These are phyloP conservation scores for Exophiala sp. DNA, from an alignment of 2,329 filamentous ascomycete genomes.

Conservation along the genomic window DNA sequence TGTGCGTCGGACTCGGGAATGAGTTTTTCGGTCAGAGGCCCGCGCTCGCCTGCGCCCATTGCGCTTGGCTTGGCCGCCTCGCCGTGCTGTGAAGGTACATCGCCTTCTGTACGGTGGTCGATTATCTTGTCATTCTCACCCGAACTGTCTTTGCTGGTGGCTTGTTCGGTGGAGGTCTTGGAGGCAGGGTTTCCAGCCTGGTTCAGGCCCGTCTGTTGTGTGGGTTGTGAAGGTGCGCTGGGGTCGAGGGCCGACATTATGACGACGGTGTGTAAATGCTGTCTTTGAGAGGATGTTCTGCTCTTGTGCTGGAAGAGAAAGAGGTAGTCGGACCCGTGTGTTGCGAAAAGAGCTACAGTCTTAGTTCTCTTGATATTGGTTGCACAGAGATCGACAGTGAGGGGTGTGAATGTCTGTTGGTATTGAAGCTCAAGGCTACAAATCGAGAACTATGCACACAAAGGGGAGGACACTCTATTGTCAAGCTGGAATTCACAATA, in stretches of 20 bases:
- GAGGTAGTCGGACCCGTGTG: no score
- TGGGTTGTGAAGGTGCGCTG: slow-evolving; percentile 29
- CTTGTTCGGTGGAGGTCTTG: slow-evolving; percentile 28
- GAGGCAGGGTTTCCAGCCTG: slow-evolving; percentile 30
- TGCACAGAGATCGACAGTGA: no score
- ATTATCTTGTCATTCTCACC: slow-evolving; percentile 15
- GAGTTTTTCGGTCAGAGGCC: slow-evolving; percentile 21
- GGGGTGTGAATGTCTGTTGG: no score
- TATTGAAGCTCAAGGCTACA: neutral
- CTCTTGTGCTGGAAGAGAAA: neutral
- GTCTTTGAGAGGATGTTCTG: neutral
- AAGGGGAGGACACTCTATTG: no score
- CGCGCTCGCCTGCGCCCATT: slow-evolving; percentile 27
- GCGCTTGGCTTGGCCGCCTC: slow-evolving; percentile 24
- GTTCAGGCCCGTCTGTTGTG: slow-evolving; percentile 29
- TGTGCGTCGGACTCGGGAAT: slow-evolving; percentile 21
- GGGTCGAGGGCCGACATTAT: slow-evolving; percentile 29
- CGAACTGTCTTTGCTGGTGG: slow-evolving; percentile 19
- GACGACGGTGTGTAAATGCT: neutral
- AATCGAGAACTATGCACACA: neutral
- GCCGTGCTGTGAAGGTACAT: slow-evolving; percentile 27
- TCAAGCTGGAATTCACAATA: no score
- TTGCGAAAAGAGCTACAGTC: no score
- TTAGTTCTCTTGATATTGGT: no score
- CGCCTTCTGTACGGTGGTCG: slow-evolving; percentile 27